phyloP scores from a whole-genome alignment of 345 rosid genomes.

The Boechera retrofracta region DNA sequence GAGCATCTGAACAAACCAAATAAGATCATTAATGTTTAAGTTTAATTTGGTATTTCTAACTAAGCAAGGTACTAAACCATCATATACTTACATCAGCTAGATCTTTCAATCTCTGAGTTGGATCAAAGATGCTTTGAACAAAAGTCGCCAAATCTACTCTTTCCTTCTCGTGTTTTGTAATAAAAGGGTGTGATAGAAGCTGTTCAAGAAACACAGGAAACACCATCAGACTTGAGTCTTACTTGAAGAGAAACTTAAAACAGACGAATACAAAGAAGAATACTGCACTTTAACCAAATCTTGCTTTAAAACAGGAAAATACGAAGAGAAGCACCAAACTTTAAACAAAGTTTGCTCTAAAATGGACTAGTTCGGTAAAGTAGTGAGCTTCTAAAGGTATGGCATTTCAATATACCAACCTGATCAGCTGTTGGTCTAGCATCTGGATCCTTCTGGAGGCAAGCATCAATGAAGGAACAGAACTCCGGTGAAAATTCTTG shows the following conservation, averaged over 20 bases:
- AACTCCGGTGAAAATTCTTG: constrained; percentile 77
- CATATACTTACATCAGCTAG: constrained; percentile 82
- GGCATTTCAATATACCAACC: constrained; percentile 49
- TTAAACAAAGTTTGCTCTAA: background rate
- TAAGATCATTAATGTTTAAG: constrained; percentile 10
- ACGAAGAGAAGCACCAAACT: background rate
- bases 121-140: constrained; percentile 84
- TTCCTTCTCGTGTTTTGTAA: constrained; percentile 64
- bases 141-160: constrained; percentile 73
- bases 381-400: background rate
- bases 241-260: background rate
- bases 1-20: constrained; percentile 63
- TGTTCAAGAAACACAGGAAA: constrained; percentile 52
- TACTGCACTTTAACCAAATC: background rate
- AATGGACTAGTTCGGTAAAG: background rate
- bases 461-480: constrained; percentile 87
- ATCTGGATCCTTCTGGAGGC: constrained; percentile 84
- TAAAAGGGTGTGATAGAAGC: constrained; percentile 90
- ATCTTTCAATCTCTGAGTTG: constrained; percentile 84
- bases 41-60: background rate
- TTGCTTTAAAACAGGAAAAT: background rate
- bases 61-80: constrained; percentile 2
- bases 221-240: constrained; percentile 27
- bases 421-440: constrained; percentile 92
- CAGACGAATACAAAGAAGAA: background rate